Percentiles rank a stretch among this genome's conserved stretches.
These are phyloP conservation scores for Alternaria sp. DNA, from an alignment of 2,329 filamentous ascomycete genomes.

Conservation along the genomic window DNA sequence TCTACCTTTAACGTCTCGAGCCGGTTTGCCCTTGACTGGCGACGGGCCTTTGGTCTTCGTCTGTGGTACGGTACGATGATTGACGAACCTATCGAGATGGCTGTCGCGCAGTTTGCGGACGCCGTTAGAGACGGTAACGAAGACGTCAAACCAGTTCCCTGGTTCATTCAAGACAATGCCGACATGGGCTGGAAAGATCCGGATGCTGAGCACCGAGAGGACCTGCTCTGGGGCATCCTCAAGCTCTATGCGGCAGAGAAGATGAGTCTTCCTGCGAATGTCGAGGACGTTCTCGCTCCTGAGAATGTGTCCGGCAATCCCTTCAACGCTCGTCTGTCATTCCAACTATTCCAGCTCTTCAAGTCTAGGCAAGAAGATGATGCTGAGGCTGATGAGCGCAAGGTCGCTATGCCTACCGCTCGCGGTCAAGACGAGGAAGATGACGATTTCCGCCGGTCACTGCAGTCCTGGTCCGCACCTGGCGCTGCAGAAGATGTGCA, in stretches of 20 bases:
- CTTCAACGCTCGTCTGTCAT: conserved; percentile 77
- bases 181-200: conserved; percentile 67
- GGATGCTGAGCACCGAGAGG: conserved; percentile 67
- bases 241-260: conserved; percentile 76
- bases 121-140: conserved; percentile 77
- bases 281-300: conserved; percentile 76
- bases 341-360: conserved; percentile 76
- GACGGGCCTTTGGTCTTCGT: conserved; percentile 87
- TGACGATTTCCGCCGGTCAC: conserved; percentile 24
- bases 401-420: conserved; percentile 40
- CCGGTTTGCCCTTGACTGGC: conserved; percentile 88
- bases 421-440: conserved; percentile 24
- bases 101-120: conserved; percentile 74
- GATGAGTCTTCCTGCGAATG: conserved; percentile 47
- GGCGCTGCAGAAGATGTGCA: conserved; percentile 55
- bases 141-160: conserved; percentile 70
- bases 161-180: conserved; percentile 68
- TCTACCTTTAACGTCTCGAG: conserved; percentile 82
- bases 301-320: conserved; percentile 78
- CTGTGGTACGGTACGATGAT: conserved; percentile 83
- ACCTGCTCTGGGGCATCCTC: conserved; percentile 85
- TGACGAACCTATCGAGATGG: conserved; percentile 72
- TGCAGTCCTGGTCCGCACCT: conserved; percentile 40
- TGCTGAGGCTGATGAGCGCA: conserved; percentile 33
- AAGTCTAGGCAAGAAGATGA: conserved; percentile 38